Evolutionary conservation across 2,329 filamentous ascomycete species (phyloP).

Genomic region (Clonostachys solani): DNA sequence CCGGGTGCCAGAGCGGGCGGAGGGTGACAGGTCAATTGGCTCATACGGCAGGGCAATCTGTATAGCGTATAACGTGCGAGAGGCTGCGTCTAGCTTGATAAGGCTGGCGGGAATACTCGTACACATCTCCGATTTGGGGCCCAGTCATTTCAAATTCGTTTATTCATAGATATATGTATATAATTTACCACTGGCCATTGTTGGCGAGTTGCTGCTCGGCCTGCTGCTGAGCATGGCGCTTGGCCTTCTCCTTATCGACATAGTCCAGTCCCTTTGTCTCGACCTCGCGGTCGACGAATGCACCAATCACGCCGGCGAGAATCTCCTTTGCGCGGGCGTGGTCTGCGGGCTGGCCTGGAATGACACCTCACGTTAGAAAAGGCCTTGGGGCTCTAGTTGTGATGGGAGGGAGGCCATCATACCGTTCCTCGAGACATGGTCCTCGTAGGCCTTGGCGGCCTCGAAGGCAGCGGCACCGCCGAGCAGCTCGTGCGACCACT

Average conservation of each 20-base stretch:
- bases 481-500: constrained; percentile 68
- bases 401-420: constrained; percentile 33
- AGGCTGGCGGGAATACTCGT: too few species aligned
- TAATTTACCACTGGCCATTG: constrained; percentile 22
- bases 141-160: too few species aligned
- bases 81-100: too few species aligned
- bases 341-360: constrained; percentile 47
- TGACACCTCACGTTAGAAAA: constrained; percentile 7
- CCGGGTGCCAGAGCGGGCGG: too few species aligned
- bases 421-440: constrained; percentile 54
- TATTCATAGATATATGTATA: not conserved
- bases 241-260: constrained; percentile 52
- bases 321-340: constrained; percentile 77
- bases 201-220: constrained; percentile 57
- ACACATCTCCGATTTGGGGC: too few species aligned
- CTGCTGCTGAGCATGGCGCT: constrained; percentile 53
- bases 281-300: constrained; percentile 71
- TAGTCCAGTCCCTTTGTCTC: constrained; percentile 65
- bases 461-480: constrained; percentile 75
- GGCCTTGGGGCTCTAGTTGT: constrained; percentile 21
- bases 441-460: constrained; percentile 77
- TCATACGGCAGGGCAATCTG: too few species aligned
- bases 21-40: too few species aligned
- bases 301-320: constrained; percentile 66
- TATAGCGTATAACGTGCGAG: too few species aligned